Evolutionary conservation across 2,329 filamentous ascomycete species (phyloP).

Genomic region (Metarhizium brunneum): DNA sequence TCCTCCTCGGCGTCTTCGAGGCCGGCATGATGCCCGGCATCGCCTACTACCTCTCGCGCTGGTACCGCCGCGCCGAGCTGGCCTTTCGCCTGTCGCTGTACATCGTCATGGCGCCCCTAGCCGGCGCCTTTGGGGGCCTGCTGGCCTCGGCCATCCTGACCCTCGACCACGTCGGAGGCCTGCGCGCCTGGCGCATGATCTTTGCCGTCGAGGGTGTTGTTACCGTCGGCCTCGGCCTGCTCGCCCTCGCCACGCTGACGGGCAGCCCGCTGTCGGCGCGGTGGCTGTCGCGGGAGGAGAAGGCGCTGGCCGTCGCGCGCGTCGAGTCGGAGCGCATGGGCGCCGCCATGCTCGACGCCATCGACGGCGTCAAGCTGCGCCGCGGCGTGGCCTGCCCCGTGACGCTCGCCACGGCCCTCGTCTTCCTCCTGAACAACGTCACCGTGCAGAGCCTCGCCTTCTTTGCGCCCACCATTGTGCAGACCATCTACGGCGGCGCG

Average conservation of each 20-base stretch:
- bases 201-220: slow-evolving; percentile 63
- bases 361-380: slow-evolving; percentile 48
- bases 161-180: slow-evolving; percentile 46
- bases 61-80: slow-evolving; percentile 62
- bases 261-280: slow-evolving; percentile 58
- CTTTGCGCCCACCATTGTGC: slow-evolving; percentile 60
- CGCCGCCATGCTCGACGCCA: slow-evolving; percentile 52
- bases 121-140: slow-evolving; percentile 62
- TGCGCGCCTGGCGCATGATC: slow-evolving; percentile 58
- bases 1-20: slow-evolving; percentile 60
- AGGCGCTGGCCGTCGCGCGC: slow-evolving; percentile 54
- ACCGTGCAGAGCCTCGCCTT: slow-evolving; percentile 64
- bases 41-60: slow-evolving; percentile 64
- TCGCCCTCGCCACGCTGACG: slow-evolving; percentile 56
- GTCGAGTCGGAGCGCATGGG: slow-evolving; percentile 60
- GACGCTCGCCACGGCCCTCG: slow-evolving; percentile 43
- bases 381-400: slow-evolving; percentile 56
- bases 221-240: slow-evolving; percentile 39
- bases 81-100: slow-evolving; percentile 59
- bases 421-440: slow-evolving; percentile 59
- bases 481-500: slow-evolving; percentile 52
- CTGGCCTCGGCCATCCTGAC: slow-evolving; percentile 55
- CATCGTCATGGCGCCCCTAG: slow-evolving; percentile 61
- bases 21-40: slow-evolving; percentile 61
- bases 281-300: slow-evolving; percentile 59